phyloP scores from a whole-genome alignment of 768 basidiomycete genomes.

The Naganishia antarctica region DNA sequence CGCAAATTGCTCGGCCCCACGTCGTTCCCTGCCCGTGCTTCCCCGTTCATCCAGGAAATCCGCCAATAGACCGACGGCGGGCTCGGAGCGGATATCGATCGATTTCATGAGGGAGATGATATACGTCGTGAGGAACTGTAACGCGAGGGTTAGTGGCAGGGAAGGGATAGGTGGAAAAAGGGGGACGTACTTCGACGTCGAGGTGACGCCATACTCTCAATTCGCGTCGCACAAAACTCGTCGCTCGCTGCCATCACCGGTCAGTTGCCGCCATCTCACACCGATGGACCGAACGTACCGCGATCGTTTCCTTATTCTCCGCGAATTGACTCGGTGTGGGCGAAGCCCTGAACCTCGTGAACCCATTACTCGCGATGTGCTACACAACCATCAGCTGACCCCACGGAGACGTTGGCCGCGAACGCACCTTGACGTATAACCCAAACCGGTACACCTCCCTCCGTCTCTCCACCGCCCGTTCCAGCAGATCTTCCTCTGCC shows the following conservation, averaged over 20 bases:
- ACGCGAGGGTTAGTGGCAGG: neutral
- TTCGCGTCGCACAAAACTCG: slow-evolving; percentile 75
- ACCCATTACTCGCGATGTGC: slow-evolving; percentile 85
- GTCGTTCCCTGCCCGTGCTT: slow-evolving; percentile 56
- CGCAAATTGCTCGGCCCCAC: slow-evolving; percentile 86
- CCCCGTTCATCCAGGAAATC: slow-evolving; percentile 78
- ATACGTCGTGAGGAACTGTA: slow-evolving; percentile 80
- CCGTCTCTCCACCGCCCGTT: slow-evolving; percentile 66
- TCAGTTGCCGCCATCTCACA: neutral
- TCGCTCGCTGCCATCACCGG: slow-evolving; percentile 56
- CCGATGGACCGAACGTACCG: slow-evolving; percentile 32
- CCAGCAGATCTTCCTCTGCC: slow-evolving; percentile 63
- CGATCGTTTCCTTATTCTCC: slow-evolving; percentile 67
- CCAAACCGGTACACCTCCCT: slow-evolving; percentile 74
- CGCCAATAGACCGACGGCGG: slow-evolving; percentile 68
- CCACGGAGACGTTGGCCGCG: slow-evolving; percentile 33
- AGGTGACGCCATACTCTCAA: slow-evolving; percentile 78
- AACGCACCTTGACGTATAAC: slow-evolving; percentile 75
- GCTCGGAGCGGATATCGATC: slow-evolving; percentile 78
- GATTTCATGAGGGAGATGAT: slow-evolving; percentile 85
- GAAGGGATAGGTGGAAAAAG: neutral
- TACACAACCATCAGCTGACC: slow-evolving; percentile 43
- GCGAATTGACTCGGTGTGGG: slow-evolving; percentile 81
- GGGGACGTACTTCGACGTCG: slow-evolving; percentile 71
- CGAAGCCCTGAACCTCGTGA: slow-evolving; percentile 80